A percentile compares a stretch with the other conserved stretches of the same genome.
Conservation (phyloP, 2,329 filamentous ascomycete species). For the Penicillium sp. region DNA sequence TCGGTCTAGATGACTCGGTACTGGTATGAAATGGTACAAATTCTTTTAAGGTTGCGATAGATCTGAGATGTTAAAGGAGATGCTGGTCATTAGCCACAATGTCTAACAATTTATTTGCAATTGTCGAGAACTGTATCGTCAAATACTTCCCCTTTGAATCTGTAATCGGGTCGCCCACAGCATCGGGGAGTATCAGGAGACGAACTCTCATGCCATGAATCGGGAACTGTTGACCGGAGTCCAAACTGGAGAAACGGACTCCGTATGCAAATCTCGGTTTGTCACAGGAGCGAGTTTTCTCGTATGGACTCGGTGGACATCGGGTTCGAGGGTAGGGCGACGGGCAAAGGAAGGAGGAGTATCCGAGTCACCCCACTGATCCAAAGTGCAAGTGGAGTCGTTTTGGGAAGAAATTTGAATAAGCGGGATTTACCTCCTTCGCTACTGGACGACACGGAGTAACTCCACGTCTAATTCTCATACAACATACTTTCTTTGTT, state of each 20-base stretch:
- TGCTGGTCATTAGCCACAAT: not conserved
- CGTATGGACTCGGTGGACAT: conserved; percentile 12
- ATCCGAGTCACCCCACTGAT: conserved; percentile 26
- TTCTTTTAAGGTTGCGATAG: not conserved
- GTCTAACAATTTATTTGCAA: not conserved
- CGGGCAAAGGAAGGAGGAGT: conserved; percentile 12
- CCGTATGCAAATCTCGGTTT: conserved; percentile 5
- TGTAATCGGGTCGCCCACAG: not conserved
- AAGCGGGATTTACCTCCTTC: conserved; percentile 11
- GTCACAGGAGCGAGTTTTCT: conserved; percentile 12
- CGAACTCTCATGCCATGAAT: conserved; percentile 1
- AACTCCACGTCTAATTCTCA: not conserved
- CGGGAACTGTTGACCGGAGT: conserved; percentile 9
- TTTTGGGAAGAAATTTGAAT: conserved; percentile 1
- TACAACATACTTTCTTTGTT: not conserved
- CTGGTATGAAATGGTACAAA: not conserved
- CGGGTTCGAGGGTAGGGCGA: conserved; percentile 5
- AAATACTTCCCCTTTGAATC: not conserved
- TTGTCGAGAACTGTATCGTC: not conserved
- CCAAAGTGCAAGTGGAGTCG: conserved; percentile 4
- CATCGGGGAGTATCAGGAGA: conserved; percentile 3
- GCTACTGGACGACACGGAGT: conserved; percentile 11
- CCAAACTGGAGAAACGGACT: not conserved
- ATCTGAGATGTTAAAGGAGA: not conserved
- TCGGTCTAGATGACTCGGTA: not conserved